Evolutionary conservation across 257 asterid genomes (phyloP), one percentile per base, ranked within the genome.

Genomic region (Galeopsis tetrahit): DNA sequence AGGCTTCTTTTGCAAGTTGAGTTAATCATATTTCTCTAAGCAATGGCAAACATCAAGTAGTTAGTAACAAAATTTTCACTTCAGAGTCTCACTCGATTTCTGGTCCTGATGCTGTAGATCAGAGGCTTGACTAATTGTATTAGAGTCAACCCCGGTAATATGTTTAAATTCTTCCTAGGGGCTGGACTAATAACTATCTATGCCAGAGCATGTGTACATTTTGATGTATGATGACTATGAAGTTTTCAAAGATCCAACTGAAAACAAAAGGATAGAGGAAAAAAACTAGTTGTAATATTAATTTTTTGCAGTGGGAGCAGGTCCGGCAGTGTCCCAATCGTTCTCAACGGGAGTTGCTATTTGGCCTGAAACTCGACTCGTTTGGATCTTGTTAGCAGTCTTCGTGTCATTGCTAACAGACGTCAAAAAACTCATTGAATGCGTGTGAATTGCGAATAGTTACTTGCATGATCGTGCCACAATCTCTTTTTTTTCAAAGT

Each of bases 251-350:
- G 6, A 48, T 48, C 17, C 31, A n/a, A 14, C 10, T 51, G 31
- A n/a, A 51, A 13, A 49, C 28, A 49, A n/a, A 49, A 43, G 51
- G 51, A 13, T 49, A 49, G 5, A 49, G 14, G 2, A 0, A 17
- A 3, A 17, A 3, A 33, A 58, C 1, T 33, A 3, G 40, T 33
- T 32, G 44, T n/a, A 11, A 59, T 39, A 61, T 38, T 7, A 62
- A n/a, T 14, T 3, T 36, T 39, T 62, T 38, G 33, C 52, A 39
- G 43, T 39, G 34, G 52, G 35, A 63, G 68, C 68, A 63, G 68
- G 68, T 17, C 14, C 52, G 35, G 43, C 7, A 39, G 13, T 17
- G 14, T 15, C 68, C 17, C 34, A 17, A 3, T 15, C 44, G 36
- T 32, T 13, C 21, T 33, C 64, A 3, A 33, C 0, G 51, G 68